These are phyloP conservation scores for Beauveria scarabaeidicola DNA, from an alignment of 2,329 filamentous ascomycete genomes.

Conservation along the genomic window DNA sequence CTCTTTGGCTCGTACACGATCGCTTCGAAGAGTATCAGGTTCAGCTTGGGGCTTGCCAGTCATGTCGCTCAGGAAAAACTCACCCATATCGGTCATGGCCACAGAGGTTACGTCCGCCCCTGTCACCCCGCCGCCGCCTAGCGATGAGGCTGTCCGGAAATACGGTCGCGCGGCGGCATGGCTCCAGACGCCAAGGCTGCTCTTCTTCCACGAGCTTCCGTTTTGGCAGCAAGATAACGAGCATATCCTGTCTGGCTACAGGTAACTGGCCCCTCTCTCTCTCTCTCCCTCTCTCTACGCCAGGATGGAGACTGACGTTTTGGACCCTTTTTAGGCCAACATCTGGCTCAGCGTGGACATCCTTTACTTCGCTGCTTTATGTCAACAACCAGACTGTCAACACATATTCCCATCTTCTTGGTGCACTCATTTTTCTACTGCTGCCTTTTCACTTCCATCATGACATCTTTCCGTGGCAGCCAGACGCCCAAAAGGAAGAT, in stretches of 20 bases:
- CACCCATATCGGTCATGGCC: neutral
- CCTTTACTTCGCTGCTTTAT: conserved; percentile 10
- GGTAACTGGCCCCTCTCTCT: neutral
- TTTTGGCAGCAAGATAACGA: conserved; percentile 10
- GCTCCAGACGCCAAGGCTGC: conserved; percentile 5
- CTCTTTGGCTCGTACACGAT: neutral
- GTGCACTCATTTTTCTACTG: conserved; percentile 6
- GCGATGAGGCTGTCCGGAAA: neutral
- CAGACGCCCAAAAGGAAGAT: neutral
- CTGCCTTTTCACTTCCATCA: conserved; percentile 11
- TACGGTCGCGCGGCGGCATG: neutral
- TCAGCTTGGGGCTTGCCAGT: neutral
- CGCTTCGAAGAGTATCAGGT: too few relatives aligned
- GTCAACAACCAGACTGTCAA: conserved; percentile 13
- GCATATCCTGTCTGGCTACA: conserved; percentile 10
- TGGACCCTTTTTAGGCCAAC: neutral
- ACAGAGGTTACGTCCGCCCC: neutral
- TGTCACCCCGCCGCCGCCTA: neutral
- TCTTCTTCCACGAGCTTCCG: conserved; percentile 7
- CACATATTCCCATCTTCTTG: conserved; percentile 12
- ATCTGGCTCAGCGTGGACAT: conserved; percentile 8
- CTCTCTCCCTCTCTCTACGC: too few relatives aligned
- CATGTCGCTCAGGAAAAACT: neutral
- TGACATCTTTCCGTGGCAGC: neutral
- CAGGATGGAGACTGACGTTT: neutral